Percentiles rank a stretch among this genome's conserved stretches.
Conservation (phyloP, 1,284 basidiomycete species). For the Coniophora puteana region DNA sequence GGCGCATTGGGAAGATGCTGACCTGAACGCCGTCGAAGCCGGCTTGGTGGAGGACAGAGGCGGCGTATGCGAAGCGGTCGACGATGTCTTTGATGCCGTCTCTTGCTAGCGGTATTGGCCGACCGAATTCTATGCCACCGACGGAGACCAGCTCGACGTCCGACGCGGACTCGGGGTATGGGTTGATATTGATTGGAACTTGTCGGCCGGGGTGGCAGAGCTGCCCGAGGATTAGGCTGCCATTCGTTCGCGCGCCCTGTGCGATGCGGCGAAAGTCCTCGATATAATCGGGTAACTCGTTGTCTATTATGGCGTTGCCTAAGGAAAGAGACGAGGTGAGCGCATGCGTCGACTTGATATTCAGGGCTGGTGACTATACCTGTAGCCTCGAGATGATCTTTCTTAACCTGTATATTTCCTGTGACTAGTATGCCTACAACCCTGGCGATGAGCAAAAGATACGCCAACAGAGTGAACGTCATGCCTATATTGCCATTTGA, state of each 20-base stretch:
- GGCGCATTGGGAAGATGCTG: not conserved
- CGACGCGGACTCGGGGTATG: conserved; percentile 28
- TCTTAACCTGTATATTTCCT: conserved; percentile 30
- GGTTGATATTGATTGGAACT: conserved; percentile 32
- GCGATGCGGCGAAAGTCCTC: conserved; percentile 18
- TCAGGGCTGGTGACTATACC: conserved; percentile 11
- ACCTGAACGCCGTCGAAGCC: conserved; percentile 30
- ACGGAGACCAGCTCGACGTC: conserved; percentile 30
- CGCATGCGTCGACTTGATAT: not conserved
- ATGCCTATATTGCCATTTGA: conserved; percentile 29
- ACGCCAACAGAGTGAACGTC: not conserved
- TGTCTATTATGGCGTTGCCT: conserved; percentile 29
- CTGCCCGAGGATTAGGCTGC: conserved; percentile 26
- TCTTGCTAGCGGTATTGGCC: conserved; percentile 23
- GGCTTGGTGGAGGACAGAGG: conserved; percentile 20
- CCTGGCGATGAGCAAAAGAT: not conserved
- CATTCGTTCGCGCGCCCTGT: conserved; percentile 25
- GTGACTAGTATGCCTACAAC: conserved; percentile 26
- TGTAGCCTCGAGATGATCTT: conserved; percentile 29
- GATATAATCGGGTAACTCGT: conserved; percentile 25
- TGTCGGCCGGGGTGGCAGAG: conserved; percentile 30
- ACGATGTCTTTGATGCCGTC: conserved; percentile 28
- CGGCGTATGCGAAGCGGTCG: conserved; percentile 24
- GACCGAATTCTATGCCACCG: conserved; percentile 29
- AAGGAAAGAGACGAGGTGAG: conserved; percentile 1